Evolutionary conservation across 345 rosid species (phyloP).

Genomic region (Populus ilicifolia): DNA sequence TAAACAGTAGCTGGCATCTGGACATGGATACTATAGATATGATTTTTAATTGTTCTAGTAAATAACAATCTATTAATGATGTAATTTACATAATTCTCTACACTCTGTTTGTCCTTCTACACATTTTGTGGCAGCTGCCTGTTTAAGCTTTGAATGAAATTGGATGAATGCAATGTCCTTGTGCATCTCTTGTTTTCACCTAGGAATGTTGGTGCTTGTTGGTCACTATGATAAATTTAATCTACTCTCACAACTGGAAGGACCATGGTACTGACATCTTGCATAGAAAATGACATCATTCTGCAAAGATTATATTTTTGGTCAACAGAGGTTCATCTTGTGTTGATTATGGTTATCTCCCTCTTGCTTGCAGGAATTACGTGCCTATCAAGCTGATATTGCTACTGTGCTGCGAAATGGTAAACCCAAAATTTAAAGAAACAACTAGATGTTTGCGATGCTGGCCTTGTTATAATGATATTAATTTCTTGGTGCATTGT

Average conservation of each 20-base stretch:
- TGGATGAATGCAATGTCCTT: neutral
- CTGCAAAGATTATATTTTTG: neutral
- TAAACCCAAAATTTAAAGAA: conserved; percentile 24
- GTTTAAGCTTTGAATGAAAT: neutral
- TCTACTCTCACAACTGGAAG: neutral
- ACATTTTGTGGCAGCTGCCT: neutral
- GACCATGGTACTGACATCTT: neutral
- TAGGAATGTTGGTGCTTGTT: neutral
- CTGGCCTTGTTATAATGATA: neutral
- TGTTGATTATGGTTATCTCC: neutral
- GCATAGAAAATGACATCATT: neutral
- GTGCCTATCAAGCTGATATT: conserved; percentile 97
- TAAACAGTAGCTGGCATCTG: neutral
- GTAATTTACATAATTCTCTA: neutral
- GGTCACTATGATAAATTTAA: neutral
- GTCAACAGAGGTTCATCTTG: neutral
- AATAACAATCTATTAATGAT: neutral
- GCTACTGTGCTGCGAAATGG: conserved; percentile 96
- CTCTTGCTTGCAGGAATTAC: conserved; percentile 64
- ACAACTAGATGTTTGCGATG: conserved; percentile 1
- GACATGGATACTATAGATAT: neutral
- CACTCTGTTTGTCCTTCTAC: too few species aligned
- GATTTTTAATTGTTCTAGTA: neutral
- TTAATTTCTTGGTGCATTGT: neutral
- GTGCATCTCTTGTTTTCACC: neutral